Evolutionary conservation across 768 basidiomycete species (phyloP).

Genomic region (Fistulinella prunicolor): DNA sequence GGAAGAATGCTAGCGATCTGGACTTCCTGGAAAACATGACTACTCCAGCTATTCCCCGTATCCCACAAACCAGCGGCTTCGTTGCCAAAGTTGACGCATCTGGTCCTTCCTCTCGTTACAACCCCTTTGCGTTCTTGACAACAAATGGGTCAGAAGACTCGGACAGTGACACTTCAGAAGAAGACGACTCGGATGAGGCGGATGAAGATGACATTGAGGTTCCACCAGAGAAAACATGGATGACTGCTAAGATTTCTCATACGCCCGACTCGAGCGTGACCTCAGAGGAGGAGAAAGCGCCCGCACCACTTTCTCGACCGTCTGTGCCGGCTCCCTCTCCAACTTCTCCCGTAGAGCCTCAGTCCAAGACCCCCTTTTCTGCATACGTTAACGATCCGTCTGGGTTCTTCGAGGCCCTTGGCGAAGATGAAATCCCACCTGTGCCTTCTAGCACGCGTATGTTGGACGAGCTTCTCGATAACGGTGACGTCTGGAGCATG

Average conservation of each 20-base stretch:
- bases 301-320: neutral
- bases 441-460: constrained; percentile 38
- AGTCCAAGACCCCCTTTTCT: neutral
- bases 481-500: constrained; percentile 51
- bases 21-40: constrained; percentile 38
- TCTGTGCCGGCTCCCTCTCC: neutral
- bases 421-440: constrained; percentile 34
- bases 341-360: neutral
- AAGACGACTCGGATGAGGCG: constrained; percentile 5
- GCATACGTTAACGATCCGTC: constrained; percentile 25
- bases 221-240: constrained; percentile 32
- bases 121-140: constrained; percentile 16
- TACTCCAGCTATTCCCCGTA: neutral
- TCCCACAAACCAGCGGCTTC: neutral
- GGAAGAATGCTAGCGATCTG: constrained; percentile 47
- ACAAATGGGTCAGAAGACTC: constrained; percentile 2
- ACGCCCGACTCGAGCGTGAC: neutral
- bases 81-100: neutral
- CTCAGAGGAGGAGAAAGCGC: neutral
- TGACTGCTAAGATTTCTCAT: constrained; percentile 5
- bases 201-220: constrained; percentile 9
- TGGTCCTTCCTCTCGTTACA: constrained; percentile 7
- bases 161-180: neutral
- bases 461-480: constrained; percentile 36
- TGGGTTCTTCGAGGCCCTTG: constrained; percentile 40